Evolutionary conservation across 2,329 filamentous ascomycete genomes (phyloP), one percentile per base, ranked within the genome.

Genomic region (Phoma sp.): DNA sequence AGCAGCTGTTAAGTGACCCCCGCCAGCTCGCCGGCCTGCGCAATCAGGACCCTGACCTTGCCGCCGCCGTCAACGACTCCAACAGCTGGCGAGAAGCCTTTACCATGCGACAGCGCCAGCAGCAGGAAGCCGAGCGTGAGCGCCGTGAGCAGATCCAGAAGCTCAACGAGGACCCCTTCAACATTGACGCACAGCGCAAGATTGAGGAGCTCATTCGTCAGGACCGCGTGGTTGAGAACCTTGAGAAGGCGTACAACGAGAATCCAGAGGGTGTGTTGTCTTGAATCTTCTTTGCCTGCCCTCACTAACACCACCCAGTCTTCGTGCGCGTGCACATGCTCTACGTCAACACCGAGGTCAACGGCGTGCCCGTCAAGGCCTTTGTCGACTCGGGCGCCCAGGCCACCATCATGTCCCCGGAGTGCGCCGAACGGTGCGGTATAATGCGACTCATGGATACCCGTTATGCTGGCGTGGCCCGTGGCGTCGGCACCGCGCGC

Each of bases 191-290:
- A 8, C 95, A 99, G 77, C 84, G 84, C 41, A 91, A 89, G 78
- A 99, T 99, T 60, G 94, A 95, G 72, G 95, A 99, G 78, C 96
- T 98, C 77, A 99, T 99, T 71, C 88, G 95, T 51, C 91, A 97
- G 77, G 91, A 98, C 77, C 84, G 89, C 15, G 94, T 99, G 40
- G 92, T 94, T 76, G 92, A 97, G 78, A 99, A 99, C 71, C 77
- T 98, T 57, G 92, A 98, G 72, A 95, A 93, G 77, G 95, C 95
- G 37, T 94, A 97, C 84, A 94, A 98, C 77, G 89, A 98, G 77
- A 96, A 96, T 70, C 95, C 95, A 0, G 95, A 98, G 85, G 94
- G 94, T 96, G 78, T 67, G 84, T 77, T 36, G 29, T 17, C 6
- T 9, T 6, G 5, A 15, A 36, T 55, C 24, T n/a, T 32, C 44